Evolutionary conservation across 2,329 filamentous ascomycete genomes (phyloP), one percentile per base, ranked within the genome.

Genomic region (Periconia sp.): DNA sequence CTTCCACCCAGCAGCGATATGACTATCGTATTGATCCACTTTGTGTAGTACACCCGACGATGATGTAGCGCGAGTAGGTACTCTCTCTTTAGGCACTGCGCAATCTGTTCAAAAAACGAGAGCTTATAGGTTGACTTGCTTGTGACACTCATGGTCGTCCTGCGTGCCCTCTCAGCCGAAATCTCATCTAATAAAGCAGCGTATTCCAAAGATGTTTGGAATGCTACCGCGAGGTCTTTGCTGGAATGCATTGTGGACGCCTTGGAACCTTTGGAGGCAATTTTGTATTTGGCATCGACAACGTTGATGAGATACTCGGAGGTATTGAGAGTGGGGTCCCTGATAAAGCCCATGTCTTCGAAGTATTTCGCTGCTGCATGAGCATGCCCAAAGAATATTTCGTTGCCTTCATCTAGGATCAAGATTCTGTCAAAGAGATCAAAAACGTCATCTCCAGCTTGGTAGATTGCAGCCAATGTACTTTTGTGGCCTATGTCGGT

Each of bases 271-370:
- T 58, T 41, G 30, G 63, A 61, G 8, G 75, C 66, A 17, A 74
- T 52, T 50, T 75, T 72, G 54, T 83, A 23, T 23, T 30, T 31
- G 30, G 43, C 23, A 18, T 51, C 41, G 13, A 48, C 51, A 1
- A 91, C 83, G 1, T 86, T 88, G 0, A 87, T 91, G 20, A 91
- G 72, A 67, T 91, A 91, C 62, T 92, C 88, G 1, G 83, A 83
- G 0, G 84, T 85, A 0, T 86, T 90, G 11, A 41, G 42, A 20
- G 47, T 20, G 8, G 41, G n/a, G 6, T 42, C 41, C 15, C 50
- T 43, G 11, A 46, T 20, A 23, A 58, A 91, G 23, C 88, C 88
- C 69, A 87, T 82, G 10, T 79, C 71, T 59, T 84, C 81, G 53
- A 91, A 90, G 70, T 85, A 90, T 0, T 70, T 69, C 61, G 81